phyloP scores from a whole-genome alignment of 1,284 basidiomycete species.

The Amylostereum areolatum region DNA sequence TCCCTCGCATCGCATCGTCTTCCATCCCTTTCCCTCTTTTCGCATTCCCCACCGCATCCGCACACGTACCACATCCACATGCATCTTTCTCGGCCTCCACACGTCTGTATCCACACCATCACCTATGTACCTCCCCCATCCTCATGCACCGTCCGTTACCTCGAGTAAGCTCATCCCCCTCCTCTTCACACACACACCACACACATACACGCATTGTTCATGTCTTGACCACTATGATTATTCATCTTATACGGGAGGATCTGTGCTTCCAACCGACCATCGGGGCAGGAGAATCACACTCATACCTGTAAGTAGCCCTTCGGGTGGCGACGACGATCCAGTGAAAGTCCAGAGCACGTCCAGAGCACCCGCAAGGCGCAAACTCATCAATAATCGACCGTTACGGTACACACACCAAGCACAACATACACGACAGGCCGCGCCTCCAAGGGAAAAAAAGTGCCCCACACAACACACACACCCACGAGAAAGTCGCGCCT shows the following conservation, averaged over 20 bases:
- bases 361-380: too few species aligned
- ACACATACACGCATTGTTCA: too few species aligned
- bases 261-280: too few species aligned
- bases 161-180: too few species aligned
- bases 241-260: too few species aligned
- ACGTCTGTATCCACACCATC: not conserved
- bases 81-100: not conserved
- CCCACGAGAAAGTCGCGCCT: conserved; percentile 14
- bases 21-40: not conserved
- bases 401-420: not conserved
- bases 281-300: too few species aligned
- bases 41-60: not conserved
- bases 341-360: too few species aligned
- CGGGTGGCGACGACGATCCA: too few species aligned
- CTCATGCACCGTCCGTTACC: not conserved
- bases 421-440: not conserved
- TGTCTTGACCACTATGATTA: too few species aligned
- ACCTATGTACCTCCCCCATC: not conserved
- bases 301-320: too few species aligned
- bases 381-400: too few species aligned
- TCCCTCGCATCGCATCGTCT: conserved; percentile 1
- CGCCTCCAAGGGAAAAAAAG: not conserved
- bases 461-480: not conserved
- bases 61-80: not conserved
- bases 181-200: too few species aligned